phyloP scores from a whole-genome alignment of 441 rosid genomes.

The Iberis amara region DNA sequence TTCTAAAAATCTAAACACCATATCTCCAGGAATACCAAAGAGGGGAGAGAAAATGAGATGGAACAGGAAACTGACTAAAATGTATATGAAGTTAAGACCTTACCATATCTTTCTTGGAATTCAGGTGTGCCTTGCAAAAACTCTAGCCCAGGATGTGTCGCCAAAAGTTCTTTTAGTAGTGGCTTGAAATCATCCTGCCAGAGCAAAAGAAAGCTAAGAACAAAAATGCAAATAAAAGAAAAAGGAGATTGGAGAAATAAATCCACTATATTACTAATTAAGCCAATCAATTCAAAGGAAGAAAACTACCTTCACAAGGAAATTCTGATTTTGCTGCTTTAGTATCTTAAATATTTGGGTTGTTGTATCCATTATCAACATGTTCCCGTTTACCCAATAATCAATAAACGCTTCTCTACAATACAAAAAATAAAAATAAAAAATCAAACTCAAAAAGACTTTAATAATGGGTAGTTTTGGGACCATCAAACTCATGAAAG shows the following conservation, averaged over 20 bases:
- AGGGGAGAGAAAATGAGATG: background rate
- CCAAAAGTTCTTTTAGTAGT: constrained; percentile 74
- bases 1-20: constrained; percentile 5
- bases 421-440: too few species aligned
- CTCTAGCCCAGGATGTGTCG: constrained; percentile 97
- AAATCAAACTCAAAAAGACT: background rate
- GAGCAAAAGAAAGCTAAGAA: constrained; percentile 26
- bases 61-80: background rate
- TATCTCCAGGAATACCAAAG: background rate
- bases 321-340: constrained; percentile 68
- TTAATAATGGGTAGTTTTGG: background rate
- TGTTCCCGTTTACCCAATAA: constrained; percentile 77
- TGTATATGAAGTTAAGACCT: constrained; percentile 25
- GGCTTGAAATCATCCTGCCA: constrained; percentile 92
- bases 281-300: background rate
- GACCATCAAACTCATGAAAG: background rate
- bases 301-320: constrained; percentile 63
- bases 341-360: constrained; percentile 74
- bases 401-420: constrained; percentile 83
- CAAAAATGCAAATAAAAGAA: constrained; percentile 11
- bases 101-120: constrained; percentile 99
- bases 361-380: constrained; percentile 77
- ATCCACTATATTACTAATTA: constrained; percentile 1
- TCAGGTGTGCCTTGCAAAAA: constrained; percentile 97
- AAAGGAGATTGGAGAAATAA: background rate